Evolutionary conservation across 352 stramenopile species (phyloP).

Genomic region (Globisporangium irregulare): DNA sequence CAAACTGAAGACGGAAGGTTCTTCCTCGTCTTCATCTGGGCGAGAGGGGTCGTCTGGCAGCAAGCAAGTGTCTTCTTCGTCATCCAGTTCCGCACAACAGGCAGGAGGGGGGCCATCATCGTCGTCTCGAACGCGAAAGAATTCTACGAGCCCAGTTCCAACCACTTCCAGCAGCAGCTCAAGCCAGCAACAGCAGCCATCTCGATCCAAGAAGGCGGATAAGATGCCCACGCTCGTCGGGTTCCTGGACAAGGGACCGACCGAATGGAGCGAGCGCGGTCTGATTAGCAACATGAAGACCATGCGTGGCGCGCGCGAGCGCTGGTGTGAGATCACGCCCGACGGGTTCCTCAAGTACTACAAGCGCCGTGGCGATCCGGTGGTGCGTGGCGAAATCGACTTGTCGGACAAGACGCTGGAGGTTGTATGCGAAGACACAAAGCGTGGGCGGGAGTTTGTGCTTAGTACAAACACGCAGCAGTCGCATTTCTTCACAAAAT

Average conservation of each 20-base stretch:
- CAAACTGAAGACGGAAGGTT: constrained; percentile 46
- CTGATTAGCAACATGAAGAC: constrained; percentile 84
- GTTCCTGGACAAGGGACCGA: constrained; percentile 86
- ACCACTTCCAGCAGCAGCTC: constrained; percentile 15
- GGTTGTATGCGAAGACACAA: constrained; percentile 75
- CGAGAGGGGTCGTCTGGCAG: constrained; percentile 6
- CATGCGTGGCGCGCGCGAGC: constrained; percentile 80
- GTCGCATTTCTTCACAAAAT: constrained; percentile 85
- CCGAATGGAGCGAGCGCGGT: constrained; percentile 74
- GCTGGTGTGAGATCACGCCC: constrained; percentile 77
- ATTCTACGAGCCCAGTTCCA: constrained; percentile 7
- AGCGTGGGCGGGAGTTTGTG: constrained; percentile 75
- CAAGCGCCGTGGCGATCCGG: constrained; percentile 79
- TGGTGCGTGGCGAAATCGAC: constrained; percentile 82
- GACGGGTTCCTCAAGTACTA: constrained; percentile 83
- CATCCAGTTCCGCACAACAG: constrained; percentile 11
- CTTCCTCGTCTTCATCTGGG: constrained; percentile 10
- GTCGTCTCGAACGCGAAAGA: constrained; percentile 11
- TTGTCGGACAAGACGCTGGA: constrained; percentile 76
- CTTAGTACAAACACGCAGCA: constrained; percentile 80
- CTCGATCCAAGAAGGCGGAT: constrained; percentile 33
- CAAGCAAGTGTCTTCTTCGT: constrained; percentile 10
- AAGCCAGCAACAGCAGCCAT: constrained; percentile 18
- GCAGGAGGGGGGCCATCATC: not conserved
- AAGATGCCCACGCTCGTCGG: constrained; percentile 74